Base-by-base conservation (phyloP, 108 stramenopile species). In the Phaeodactylum tricornutum region DNA sequence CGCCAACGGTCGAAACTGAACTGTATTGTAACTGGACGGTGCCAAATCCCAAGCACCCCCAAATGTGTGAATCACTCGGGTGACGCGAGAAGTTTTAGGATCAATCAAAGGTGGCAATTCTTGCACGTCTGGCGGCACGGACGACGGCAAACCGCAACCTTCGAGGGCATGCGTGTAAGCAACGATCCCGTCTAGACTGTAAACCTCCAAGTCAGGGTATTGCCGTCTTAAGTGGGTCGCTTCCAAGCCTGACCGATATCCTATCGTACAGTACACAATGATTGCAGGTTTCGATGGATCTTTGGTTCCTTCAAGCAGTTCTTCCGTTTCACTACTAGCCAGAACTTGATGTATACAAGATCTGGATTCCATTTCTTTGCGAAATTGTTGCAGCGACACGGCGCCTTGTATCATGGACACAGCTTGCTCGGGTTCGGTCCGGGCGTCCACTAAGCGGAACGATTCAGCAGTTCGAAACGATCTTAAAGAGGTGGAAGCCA, bases 171-270 rank as follows among this genome's bases (percentile, higher is more conserved):
- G 61, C 0, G 61, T 31, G 40, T 42, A 62, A 15, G 61, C 52
- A 14, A 62, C 53, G 6, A 62, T 54, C 15, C 61, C 61, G 27
- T 53, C 61, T 12, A 62, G 17, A 45, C 31, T 62, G 43, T 44
- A 54, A n/a, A 62, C 35, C 0, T 62, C 11, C 17, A 54, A 30
- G 23, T 44, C 14, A 2, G 12, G 3, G 21, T 50, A 14, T 26
- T 9, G 30, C 12, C 12, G 42, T 6, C 43, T 11, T 12, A 52
- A 38, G 26, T 38, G 35, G 21, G 43, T 43, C 24, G 71, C 71
- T 40, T 71, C 66, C 35, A 74, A 24, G 14, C 78, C 78, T 4
- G 72, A 74, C 44, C 78, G 67, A 64, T 67, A 81, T 12, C 79
- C 79, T 11, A 81, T 61, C 11, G 79, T 76, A 42, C 79, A 81